phyloP scores from a whole-genome alignment of 2,329 filamentous ascomycete species.

The Hysterium pulicare region DNA sequence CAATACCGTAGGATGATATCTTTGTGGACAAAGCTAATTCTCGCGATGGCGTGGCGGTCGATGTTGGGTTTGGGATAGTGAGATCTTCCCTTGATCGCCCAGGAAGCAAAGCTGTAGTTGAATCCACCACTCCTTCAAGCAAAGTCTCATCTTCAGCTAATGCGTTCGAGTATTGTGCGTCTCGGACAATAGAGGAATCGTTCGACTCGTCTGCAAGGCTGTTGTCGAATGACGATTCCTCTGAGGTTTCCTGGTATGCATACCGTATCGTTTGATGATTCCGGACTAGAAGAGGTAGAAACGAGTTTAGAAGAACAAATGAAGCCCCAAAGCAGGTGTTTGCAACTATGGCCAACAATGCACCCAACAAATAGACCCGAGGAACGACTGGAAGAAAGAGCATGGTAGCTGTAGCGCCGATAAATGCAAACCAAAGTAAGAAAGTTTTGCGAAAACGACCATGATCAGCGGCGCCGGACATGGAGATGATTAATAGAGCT shows the following conservation, averaged over 20 bases:
- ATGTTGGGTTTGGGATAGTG: constrained; percentile 28
- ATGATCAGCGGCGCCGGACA: constrained; percentile 94
- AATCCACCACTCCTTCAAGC: constrained; percentile 28
- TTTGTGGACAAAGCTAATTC: constrained; percentile 81
- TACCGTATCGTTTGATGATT: constrained; percentile 65
- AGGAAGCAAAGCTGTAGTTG: constrained; percentile 37
- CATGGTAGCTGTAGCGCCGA: constrained; percentile 82
- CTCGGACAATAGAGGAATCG: constrained; percentile 2
- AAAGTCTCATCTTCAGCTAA: constrained; percentile 23
- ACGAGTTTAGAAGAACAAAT: constrained; percentile 93
- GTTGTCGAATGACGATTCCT: constrained; percentile 26
- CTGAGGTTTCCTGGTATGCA: constrained; percentile 8
- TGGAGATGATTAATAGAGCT: constrained; percentile 86
- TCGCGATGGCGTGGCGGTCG: constrained; percentile 47
- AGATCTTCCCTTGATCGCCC: constrained; percentile 20
- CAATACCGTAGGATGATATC: constrained; percentile 89
- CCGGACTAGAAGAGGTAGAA: constrained; percentile 83
- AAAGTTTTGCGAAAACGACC: constrained; percentile 83
- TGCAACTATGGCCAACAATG: constrained; percentile 79
- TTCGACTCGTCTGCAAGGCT: neutral
- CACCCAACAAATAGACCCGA: constrained; percentile 74
- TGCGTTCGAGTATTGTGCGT: constrained; percentile 5
- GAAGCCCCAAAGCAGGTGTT: constrained; percentile 95
- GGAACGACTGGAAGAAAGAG: constrained; percentile 76
- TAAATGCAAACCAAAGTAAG: constrained; percentile 77